Conservation (phyloP, 495 filamentous ascomycete genomes). For the Hypoxylon cercidicola region DNA sequence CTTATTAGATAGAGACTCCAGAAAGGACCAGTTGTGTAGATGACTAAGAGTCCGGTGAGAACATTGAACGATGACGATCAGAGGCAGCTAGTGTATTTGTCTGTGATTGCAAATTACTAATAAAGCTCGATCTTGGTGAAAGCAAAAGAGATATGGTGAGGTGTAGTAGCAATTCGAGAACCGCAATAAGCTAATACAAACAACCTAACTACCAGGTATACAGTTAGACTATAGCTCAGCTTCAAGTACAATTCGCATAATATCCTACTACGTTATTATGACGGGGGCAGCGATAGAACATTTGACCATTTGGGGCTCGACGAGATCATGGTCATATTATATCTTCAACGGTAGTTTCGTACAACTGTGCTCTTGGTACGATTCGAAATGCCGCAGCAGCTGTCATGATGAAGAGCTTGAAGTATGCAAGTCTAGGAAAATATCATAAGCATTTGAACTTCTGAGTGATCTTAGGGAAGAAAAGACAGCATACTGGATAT, state of each 20-base stretch:
- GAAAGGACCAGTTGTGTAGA: too few relatives aligned
- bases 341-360: conserved; percentile 42
- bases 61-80: too few relatives aligned
- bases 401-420: conserved; percentile 45
- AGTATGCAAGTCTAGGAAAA: conserved; percentile 44
- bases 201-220: too few relatives aligned
- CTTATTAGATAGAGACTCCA: too few relatives aligned
- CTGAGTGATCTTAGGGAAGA: not conserved
- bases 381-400: conserved; percentile 42
- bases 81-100: too few relatives aligned
- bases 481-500: conserved; percentile 53
- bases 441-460: not conserved
- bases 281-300: conserved; percentile 12
- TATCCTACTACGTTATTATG: not conserved
- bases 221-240: too few relatives aligned
- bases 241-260: conserved; percentile 32
- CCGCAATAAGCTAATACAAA: too few relatives aligned
- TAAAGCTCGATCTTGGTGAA: too few relatives aligned
- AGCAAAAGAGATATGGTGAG: too few relatives aligned
- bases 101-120: too few relatives aligned
- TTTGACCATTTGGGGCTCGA: conserved; percentile 32
- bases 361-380: conserved; percentile 35
- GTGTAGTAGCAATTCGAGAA: too few relatives aligned
- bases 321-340: conserved; percentile 45
- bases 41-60: too few relatives aligned